Percentiles rank a stretch among this genome's conserved stretches.
Conservation (phyloP, 305 asterid species). For the Lippia alba region DNA sequence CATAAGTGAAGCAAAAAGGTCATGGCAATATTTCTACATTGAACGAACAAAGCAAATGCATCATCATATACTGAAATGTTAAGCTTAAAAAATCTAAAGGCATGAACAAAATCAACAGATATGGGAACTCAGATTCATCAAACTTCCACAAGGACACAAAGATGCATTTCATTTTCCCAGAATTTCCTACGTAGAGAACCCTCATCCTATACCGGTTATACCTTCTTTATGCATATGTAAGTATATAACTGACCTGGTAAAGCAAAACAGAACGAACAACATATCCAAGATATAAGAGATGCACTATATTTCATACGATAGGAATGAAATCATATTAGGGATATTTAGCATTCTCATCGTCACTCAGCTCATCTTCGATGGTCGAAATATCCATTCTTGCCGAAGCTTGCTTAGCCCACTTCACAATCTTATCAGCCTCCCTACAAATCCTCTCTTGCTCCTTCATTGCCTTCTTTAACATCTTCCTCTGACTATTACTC, state of each 20-base stretch:
- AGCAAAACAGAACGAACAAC: not conserved
- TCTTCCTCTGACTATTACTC: slow-evolving; percentile 50
- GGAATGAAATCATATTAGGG: slow-evolving; percentile 23
- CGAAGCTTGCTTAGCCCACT: slow-evolving; percentile 89
- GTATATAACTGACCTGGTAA: not conserved
- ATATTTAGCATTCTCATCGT: slow-evolving; percentile 52
- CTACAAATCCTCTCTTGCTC: slow-evolving; percentile 73
- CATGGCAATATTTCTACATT: too few relatives aligned
- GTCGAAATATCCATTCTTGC: slow-evolving; percentile 69
- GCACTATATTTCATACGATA: slow-evolving; percentile 3
- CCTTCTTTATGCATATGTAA: not conserved
- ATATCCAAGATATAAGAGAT: not conserved
- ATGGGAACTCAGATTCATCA: not conserved
- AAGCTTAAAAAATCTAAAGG: not conserved
- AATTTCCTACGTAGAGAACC: slow-evolving; percentile 2
- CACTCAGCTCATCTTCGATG: slow-evolving; percentile 69
- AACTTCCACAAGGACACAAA: slow-evolving; percentile 5
- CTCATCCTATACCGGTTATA: slow-evolving; percentile 9
- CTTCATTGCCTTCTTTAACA: slow-evolving; percentile 67
- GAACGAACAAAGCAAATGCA: too few relatives aligned
- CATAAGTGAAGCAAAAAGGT: not conserved
- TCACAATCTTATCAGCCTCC: slow-evolving; percentile 87
- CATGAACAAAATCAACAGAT: not conserved
- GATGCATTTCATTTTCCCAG: slow-evolving; percentile 1
- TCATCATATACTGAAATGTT: not conserved